Evolutionary conservation across 2,329 filamentous ascomycete species (phyloP).

Genomic region (Thelonectria discophora): DNA sequence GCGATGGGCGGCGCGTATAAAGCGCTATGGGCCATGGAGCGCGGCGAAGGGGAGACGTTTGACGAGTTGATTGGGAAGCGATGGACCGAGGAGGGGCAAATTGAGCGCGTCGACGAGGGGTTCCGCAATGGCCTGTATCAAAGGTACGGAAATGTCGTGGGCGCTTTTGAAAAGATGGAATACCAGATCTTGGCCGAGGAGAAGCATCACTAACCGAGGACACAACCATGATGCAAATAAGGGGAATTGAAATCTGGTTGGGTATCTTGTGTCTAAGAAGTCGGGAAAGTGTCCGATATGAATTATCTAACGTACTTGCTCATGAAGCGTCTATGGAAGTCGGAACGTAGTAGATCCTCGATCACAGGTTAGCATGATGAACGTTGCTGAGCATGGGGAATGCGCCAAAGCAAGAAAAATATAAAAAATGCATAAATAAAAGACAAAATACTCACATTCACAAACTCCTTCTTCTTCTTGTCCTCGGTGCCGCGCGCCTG

Average conservation of each 20-base stretch:
- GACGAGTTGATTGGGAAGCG: constrained; percentile 84
- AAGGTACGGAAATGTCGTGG: constrained; percentile 78
- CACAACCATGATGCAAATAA: constrained; percentile 17
- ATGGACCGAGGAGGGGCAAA: constrained; percentile 86
- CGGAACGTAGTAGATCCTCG: constrained; percentile 86
- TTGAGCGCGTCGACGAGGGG: constrained; percentile 83
- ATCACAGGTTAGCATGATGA: constrained; percentile 38
- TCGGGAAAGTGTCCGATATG: constrained; percentile 22
- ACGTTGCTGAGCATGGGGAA: constrained; percentile 12
- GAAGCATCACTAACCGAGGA: constrained; percentile 23
- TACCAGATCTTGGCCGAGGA: constrained; percentile 62
- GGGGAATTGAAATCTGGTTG: constrained; percentile 28
- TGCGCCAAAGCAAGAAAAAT: background rate
- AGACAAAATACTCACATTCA: constrained; percentile 75
- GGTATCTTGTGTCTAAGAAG: constrained; percentile 43
- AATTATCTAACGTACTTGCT: constrained; percentile 67
- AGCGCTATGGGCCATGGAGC: constrained; percentile 89
- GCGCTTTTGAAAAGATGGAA: constrained; percentile 82
- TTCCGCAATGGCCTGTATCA: constrained; percentile 80
- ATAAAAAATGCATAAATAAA: constrained; percentile 8
- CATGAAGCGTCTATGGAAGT: constrained; percentile 99
- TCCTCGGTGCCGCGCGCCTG: constrained; percentile 95
- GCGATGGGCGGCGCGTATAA: constrained; percentile 95
- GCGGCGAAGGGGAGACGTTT: constrained; percentile 75
- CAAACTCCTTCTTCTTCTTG: constrained; percentile 91